Conservation (phyloP, 2,329 filamentous ascomycete species). For the Coniochaeta prunicola region DNA sequence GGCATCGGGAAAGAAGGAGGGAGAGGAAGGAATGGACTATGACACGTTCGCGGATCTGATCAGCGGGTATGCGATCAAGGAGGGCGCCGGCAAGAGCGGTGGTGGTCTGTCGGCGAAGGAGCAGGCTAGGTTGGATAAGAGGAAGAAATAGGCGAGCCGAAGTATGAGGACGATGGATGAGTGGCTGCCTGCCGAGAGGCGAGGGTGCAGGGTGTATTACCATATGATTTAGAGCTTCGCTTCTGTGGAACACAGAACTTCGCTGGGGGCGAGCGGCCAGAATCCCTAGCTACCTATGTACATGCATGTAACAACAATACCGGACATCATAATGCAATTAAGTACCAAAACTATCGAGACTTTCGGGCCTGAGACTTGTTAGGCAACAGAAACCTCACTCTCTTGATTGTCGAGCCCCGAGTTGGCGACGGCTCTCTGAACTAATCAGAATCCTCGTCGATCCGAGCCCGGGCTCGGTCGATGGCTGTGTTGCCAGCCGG, state of each 20-base stretch:
- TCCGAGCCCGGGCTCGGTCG: constrained; percentile 50
- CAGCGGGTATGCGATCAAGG: constrained; percentile 37
- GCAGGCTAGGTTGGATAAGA: constrained; percentile 22
- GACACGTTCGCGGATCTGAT: constrained; percentile 44
- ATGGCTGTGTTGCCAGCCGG: constrained; percentile 48
- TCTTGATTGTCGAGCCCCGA: not conserved
- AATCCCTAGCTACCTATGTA: not conserved
- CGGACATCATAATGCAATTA: not conserved
- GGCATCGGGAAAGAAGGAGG: constrained; percentile 18
- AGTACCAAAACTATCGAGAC: not conserved
- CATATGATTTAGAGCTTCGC: not conserved
- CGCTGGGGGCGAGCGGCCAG: not conserved
- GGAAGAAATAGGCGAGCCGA: constrained; percentile 25
- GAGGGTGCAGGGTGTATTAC: not conserved
- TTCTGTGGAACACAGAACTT: not conserved
- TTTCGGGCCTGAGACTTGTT: not conserved
- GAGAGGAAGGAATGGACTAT: constrained; percentile 18
- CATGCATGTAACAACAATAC: constrained; percentile 1
- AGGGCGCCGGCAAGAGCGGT: constrained; percentile 27
- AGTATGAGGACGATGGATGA: constrained; percentile 12
- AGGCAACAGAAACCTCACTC: not conserved
- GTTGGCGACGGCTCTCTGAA: not conserved
- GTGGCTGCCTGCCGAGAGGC: not conserved
- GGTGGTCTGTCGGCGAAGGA: constrained; percentile 32
- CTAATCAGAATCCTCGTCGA: constrained; percentile 55